Base-by-base conservation (phyloP, 1,284 basidiomycete species). In the Peniophora sp. region DNA sequence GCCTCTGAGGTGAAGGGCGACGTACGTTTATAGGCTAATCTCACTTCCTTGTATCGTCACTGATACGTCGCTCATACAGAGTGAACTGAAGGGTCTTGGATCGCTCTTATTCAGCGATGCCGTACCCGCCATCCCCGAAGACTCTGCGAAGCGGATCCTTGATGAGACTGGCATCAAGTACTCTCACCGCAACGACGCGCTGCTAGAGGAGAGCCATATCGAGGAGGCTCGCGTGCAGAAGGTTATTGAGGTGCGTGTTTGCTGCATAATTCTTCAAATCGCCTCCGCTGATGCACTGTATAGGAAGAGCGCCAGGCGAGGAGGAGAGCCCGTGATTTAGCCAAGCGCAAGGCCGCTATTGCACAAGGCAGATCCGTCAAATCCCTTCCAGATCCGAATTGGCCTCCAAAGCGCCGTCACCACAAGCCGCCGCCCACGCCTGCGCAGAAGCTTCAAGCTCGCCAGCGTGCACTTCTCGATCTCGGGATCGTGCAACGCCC, bases 61-160 rank as follows among this genome's bases (percentile, higher is more conserved):
- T 38, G 41, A 45, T 23, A 41, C n/a, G 16, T 35, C 34, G 19
- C 34, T 35, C 35, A 35, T 22, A 23, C 53, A 85, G 81, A 68
- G 66, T 14, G 78, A 80, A 45, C 55, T 87, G 23, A 73, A 72
- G 53, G 87, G 85, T 2, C 67, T 90, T 2, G 81, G 77, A 16
- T 71, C 81, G 0, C 63, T 90, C 12, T 67, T 90, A 2, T 82
- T 89, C 56, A 83, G 85, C 52, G 85, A 89, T 55, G 73, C 83
- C 80, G 19, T 41, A 6, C 38, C 38, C 8, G 38, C 38, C 16
- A n/a, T 20, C 8, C 8, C 16, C 8, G 8, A 65, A 56, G 75
- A 78, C 50, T 68, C 69, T 12, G 75, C 87, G 38, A 71, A 79
- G 55, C 75, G 70, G 56, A 77, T 78, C 1, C 67, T 89, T n/a